Conservation (phyloP, 768 basidiomycete genomes). For the Fistulinella prunicolor region DNA sequence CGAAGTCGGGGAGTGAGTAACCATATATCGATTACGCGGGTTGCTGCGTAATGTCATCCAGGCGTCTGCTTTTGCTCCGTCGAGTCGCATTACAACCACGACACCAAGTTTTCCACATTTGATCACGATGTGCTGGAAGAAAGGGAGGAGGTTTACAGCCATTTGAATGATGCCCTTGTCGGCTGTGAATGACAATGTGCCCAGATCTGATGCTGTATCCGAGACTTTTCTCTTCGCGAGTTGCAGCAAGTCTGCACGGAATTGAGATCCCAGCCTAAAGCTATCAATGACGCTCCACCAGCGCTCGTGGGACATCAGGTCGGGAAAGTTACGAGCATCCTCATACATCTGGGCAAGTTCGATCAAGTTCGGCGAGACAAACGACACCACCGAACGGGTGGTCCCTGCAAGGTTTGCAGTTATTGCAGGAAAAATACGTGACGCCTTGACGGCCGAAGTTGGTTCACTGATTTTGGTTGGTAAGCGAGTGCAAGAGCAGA, state of each 20-base stretch:
- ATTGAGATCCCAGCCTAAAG: constrained; percentile 64
- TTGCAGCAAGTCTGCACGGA: constrained; percentile 61
- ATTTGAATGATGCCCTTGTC: constrained; percentile 73
- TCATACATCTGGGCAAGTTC: constrained; percentile 68
- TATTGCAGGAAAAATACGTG: constrained; percentile 64
- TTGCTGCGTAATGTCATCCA: constrained; percentile 56
- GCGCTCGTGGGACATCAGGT: constrained; percentile 47
- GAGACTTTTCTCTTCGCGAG: constrained; percentile 48
- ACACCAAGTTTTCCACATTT: constrained; percentile 79
- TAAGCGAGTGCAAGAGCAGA: neutral
- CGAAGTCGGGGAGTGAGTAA: constrained; percentile 46
- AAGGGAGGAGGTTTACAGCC: constrained; percentile 79
- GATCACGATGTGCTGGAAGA: constrained; percentile 79
- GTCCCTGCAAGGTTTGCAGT: constrained; percentile 34
- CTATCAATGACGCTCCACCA: constrained; percentile 70
- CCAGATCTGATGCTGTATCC: constrained; percentile 38
- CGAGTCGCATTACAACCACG: constrained; percentile 56
- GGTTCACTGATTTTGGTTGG: constrained; percentile 65
- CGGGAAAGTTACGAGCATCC: constrained; percentile 43
- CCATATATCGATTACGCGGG: constrained; percentile 44
- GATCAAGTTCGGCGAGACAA: constrained; percentile 79
- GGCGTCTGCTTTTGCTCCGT: constrained; percentile 36
- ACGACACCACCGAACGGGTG: constrained; percentile 52
- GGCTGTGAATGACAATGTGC: constrained; percentile 60
- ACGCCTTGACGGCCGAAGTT: constrained; percentile 83